phyloP scores from a whole-genome alignment of 108 stramenopile species.

The Thalassiosira profunda region DNA sequence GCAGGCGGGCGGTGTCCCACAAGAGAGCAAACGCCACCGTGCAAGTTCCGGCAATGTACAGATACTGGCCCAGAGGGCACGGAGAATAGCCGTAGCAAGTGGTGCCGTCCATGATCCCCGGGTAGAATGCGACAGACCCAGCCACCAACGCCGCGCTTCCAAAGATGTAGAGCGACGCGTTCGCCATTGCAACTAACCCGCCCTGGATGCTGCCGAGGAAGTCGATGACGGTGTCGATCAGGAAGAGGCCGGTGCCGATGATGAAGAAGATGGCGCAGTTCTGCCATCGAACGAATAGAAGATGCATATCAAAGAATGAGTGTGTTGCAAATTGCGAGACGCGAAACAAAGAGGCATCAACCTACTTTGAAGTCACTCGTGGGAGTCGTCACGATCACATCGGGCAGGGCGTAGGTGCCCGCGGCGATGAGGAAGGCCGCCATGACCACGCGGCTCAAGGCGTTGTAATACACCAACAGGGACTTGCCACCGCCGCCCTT shows the following conservation, averaged over 20 bases:
- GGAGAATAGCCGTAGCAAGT: background rate
- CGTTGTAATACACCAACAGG: background rate
- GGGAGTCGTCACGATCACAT: background rate
- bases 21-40: background rate
- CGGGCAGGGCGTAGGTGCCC: background rate
- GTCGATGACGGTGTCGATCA: background rate
- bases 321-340: background rate
- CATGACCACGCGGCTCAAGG: background rate
- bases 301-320: background rate
- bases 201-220: background rate
- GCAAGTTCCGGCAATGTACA: background rate
- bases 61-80: constrained; percentile 2
- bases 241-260: background rate
- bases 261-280: background rate
- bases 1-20: constrained; percentile 5
- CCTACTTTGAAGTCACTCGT: background rate
- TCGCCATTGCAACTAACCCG: background rate
- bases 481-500: background rate
- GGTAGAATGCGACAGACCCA: background rate
- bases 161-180: background rate
- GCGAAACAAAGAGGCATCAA: background rate
- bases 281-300: background rate
- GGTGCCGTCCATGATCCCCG: background rate
- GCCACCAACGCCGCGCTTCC: background rate
- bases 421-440: background rate